Percentiles rank a stretch among this genome's conserved stretches.
Conservation (phyloP, 1,284 basidiomycete genomes). For the Volvariella volvacea region DNA sequence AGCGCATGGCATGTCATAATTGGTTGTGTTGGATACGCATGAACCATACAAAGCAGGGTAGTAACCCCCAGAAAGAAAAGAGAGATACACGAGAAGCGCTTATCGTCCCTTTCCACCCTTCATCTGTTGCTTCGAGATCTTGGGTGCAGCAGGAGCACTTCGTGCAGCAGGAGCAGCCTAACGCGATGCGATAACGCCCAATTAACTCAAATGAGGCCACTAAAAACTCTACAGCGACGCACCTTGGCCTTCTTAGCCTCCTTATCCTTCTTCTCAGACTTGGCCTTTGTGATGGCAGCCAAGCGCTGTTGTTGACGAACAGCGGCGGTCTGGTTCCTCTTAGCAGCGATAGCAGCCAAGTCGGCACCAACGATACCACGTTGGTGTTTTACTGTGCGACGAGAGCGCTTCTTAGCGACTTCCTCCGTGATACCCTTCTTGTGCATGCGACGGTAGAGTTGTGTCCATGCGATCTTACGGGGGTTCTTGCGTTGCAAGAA, state of each 20-base stretch:
- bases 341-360: constrained; percentile 84
- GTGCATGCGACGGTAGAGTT: constrained; percentile 97
- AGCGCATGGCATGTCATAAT: too few species aligned
- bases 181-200: constrained; percentile 10
- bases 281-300: constrained; percentile 87
- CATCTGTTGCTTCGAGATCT: constrained; percentile 93
- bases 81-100: constrained; percentile 17
- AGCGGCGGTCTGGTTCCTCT: constrained; percentile 87
- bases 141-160: constrained; percentile 56
- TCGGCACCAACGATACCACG: constrained; percentile 98
- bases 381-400: constrained; percentile 96
- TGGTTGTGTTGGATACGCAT: too few species aligned
- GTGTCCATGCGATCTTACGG: constrained; percentile 99
- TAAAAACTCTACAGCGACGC: constrained; percentile 17
- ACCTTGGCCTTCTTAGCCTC: constrained; percentile 91
- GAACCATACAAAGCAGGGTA: too few species aligned
- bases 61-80: too few species aligned
- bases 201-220: too few species aligned
- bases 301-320: constrained; percentile 78
- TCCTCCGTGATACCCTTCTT: constrained; percentile 99
- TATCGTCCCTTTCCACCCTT: constrained; percentile 82
- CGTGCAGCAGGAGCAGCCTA: constrained; percentile 36
- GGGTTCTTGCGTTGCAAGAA: constrained; percentile 99
- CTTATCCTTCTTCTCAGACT: constrained; percentile 94
- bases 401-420: constrained; percentile 97